Conservation (phyloP, 805 yeast species). For the Lipomyces oligophaga region DNA sequence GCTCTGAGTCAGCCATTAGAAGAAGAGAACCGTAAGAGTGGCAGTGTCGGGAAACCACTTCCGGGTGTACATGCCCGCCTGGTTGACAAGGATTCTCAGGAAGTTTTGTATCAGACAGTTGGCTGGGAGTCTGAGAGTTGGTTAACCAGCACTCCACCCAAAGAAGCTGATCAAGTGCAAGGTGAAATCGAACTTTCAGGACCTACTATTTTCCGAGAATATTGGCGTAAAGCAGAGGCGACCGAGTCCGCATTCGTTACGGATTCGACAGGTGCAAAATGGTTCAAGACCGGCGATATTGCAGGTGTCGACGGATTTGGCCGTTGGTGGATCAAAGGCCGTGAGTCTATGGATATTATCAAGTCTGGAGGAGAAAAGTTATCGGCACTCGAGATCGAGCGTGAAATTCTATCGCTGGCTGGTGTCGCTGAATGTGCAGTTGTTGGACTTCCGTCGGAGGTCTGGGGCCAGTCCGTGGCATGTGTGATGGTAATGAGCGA, state of each 20-base stretch:
- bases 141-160: constrained; percentile 21
- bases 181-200: constrained; percentile 57
- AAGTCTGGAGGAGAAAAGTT: constrained; percentile 39
- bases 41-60: constrained; percentile 37
- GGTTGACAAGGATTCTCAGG: constrained; percentile 32
- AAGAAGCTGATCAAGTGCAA: constrained; percentile 25
- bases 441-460: constrained; percentile 35
- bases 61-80: constrained; percentile 36
- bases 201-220: constrained; percentile 51
- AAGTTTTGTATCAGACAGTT: constrained; percentile 24
- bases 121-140: constrained; percentile 28
- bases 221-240: constrained; percentile 49
- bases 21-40: constrained; percentile 29
- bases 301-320: constrained; percentile 47
- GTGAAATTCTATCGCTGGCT: constrained; percentile 35
- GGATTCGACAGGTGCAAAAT: constrained; percentile 37
- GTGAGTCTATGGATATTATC: constrained; percentile 40
- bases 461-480: constrained; percentile 39
- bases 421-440: constrained; percentile 36
- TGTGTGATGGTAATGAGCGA: constrained; percentile 32
- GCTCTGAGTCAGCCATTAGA: constrained; percentile 36
- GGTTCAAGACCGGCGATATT: constrained; percentile 60
- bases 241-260: constrained; percentile 45
- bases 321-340: constrained; percentile 45
- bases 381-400: constrained; percentile 38